Conservation (phyloP, 75 land plant genomes). For the Cryptomeria japonica region DNA sequence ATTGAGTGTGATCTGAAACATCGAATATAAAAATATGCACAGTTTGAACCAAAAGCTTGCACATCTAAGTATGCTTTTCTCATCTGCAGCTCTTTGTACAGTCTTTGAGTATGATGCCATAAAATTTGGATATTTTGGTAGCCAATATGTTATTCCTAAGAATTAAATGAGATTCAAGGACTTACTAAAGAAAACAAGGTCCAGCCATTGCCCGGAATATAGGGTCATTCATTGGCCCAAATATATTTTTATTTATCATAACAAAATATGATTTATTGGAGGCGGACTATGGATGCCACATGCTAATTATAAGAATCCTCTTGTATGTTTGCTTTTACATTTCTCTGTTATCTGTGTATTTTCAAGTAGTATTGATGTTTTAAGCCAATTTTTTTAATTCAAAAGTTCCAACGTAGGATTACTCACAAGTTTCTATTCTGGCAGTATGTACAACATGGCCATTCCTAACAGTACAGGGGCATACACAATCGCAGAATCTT, state of each 20-base stretch:
- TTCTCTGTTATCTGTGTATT: not conserved
- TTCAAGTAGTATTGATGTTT: not conserved
- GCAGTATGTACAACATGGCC: slow-evolving; percentile 6
- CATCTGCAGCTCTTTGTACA: not conserved
- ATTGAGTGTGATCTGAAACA: no score
- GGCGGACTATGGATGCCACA: not conserved
- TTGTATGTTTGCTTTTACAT: not conserved
- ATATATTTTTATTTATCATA: not conserved
- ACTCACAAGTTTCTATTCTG: not conserved
- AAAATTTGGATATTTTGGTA: not conserved
- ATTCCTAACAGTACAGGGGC: not conserved
- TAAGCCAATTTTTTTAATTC: not conserved
- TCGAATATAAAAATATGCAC: no score
- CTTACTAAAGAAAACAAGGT: not conserved
- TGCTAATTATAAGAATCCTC: not conserved
- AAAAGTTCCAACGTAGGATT: not conserved
- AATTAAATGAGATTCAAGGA: not conserved
- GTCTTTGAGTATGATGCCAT: not conserved
- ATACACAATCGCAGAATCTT: not conserved
- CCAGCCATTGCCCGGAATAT: not conserved
- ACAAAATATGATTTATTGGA: not conserved
- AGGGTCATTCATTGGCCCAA: not conserved
- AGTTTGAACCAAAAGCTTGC: no score
- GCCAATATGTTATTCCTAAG: not conserved
- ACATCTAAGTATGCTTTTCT: not conserved